A percentile compares a stretch with the other conserved stretches of the same genome.
These are phyloP conservation scores for Theileria luwenshuni DNA, from an alignment of 169 alveolate species.

Conservation along the genomic window DNA sequence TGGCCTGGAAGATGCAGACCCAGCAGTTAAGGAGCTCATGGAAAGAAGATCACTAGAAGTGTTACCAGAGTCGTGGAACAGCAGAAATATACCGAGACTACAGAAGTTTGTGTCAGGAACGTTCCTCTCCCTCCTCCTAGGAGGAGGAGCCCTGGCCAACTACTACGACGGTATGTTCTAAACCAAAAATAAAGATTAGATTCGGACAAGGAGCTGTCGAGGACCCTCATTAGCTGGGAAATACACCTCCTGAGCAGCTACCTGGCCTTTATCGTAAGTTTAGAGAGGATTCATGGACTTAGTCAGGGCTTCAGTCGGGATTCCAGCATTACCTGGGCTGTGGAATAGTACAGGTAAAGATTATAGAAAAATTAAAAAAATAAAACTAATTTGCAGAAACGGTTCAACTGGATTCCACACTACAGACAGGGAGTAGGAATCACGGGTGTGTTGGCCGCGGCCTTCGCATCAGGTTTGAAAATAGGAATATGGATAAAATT, in stretches of 20 bases:
- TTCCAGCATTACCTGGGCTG: conserved; percentile 58
- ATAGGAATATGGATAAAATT: background rate
- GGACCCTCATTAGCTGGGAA: conserved; percentile 45
- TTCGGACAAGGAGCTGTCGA: conserved; percentile 26
- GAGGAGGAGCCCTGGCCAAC: conserved; percentile 33
- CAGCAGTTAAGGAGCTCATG: background rate
- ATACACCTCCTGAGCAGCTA: conserved; percentile 59
- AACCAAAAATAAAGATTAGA: background rate
- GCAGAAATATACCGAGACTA: conserved; percentile 11
- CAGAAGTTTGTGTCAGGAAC: conserved; percentile 42
- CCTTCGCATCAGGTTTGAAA: conserved; percentile 62
- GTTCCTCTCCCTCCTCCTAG: conserved; percentile 21
- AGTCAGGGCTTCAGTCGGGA: conserved; percentile 63
- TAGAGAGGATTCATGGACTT: background rate
- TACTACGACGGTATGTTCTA: background rate
- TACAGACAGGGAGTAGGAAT: conserved; percentile 53
- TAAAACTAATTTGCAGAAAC: conserved; percentile 13
- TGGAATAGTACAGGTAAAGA: conserved; percentile 59
- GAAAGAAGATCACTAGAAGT: conserved; percentile 15
- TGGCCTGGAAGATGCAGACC: background rate
- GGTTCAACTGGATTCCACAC: conserved; percentile 68
- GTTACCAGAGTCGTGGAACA: conserved; percentile 46
- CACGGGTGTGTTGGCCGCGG: conserved; percentile 61
- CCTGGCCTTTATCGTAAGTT: conserved; percentile 64
- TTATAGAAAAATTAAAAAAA: background rate